Conservation (phyloP, 2,329 filamentous ascomycete species). For the Clonostachys sp. region DNA sequence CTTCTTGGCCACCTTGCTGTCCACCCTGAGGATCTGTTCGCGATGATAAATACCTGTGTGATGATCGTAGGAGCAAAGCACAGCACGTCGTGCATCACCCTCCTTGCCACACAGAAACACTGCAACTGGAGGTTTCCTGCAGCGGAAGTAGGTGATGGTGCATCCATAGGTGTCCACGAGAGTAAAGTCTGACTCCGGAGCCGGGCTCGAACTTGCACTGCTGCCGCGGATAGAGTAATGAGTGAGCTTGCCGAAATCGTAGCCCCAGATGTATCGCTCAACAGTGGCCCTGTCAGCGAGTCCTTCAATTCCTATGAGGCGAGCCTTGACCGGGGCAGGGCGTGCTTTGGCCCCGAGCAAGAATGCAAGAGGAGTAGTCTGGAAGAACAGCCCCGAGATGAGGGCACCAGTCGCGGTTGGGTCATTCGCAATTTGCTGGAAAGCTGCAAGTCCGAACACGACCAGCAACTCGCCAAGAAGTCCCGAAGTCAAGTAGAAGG, state of each 20-base stretch:
- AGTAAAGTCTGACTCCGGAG: slow-evolving; percentile 15
- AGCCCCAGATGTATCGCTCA: slow-evolving; percentile 8
- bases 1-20: no score
- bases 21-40: not conserved
- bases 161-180: slow-evolving; percentile 33
- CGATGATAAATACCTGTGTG: slow-evolving; percentile 28
- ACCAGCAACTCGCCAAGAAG: not conserved
- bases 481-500: not conserved
- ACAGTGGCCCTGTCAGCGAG: slow-evolving; percentile 1
- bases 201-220: no score
- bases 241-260: slow-evolving; percentile 3
- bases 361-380: no score
- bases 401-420: no score
- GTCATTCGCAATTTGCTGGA: no score
- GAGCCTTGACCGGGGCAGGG: not conserved
- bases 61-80: slow-evolving; percentile 40
- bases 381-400: no score
- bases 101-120: slow-evolving; percentile 36
- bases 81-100: slow-evolving; percentile 36
- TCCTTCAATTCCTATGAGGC: slow-evolving; percentile 8
- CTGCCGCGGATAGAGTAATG: not conserved
- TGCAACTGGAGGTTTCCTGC: slow-evolving; percentile 22
- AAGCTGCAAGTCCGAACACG: no score
- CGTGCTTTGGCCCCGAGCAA: no score
- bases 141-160: slow-evolving; percentile 31